Evolutionary conservation across 2,329 filamentous ascomycete species (phyloP).

Genomic region (Claviceps sp.): DNA sequence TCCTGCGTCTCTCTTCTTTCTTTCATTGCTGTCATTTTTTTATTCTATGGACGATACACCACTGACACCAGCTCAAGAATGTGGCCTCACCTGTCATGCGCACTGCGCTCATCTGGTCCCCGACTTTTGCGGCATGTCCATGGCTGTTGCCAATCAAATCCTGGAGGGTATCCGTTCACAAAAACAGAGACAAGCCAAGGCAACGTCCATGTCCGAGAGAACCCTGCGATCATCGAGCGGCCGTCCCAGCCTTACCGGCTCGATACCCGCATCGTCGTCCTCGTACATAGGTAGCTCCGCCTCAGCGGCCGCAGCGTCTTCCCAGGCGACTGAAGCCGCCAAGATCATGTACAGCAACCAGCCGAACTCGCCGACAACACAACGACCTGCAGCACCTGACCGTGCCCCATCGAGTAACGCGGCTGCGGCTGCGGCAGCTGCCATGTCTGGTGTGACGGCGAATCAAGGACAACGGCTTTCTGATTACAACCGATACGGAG

Average conservation of each 20-base stretch:
- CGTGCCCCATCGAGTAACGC: slow-evolving; percentile 40
- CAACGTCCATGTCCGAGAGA: slow-evolving; percentile 46
- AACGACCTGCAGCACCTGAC: slow-evolving; percentile 37
- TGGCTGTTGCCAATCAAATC: slow-evolving; percentile 92
- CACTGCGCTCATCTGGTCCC: slow-evolving; percentile 90
- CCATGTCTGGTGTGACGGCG: slow-evolving; percentile 37
- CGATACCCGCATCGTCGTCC: slow-evolving; percentile 20
- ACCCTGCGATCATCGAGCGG: slow-evolving; percentile 46
- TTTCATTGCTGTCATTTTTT: not conserved
- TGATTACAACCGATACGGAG: slow-evolving; percentile 22
- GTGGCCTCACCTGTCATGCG: slow-evolving; percentile 78
- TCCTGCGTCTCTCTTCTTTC: not conserved
- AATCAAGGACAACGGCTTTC: slow-evolving; percentile 20
- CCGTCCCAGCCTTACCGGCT: slow-evolving; percentile 31
- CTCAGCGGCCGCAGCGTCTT: slow-evolving; percentile 6
- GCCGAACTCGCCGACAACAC: slow-evolving; percentile 36
- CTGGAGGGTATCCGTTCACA: slow-evolving; percentile 71
- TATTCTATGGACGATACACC: not conserved
- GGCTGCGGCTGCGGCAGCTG: slow-evolving; percentile 44
- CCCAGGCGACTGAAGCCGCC: slow-evolving; percentile 48
- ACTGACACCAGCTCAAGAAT: slow-evolving; percentile 45
- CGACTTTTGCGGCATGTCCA: slow-evolving; percentile 98
- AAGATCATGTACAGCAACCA: slow-evolving; percentile 47
- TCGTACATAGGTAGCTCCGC: slow-evolving; percentile 20
- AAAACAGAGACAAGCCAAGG: slow-evolving; percentile 52